phyloP scores from a whole-genome alignment of 1,284 basidiomycete species.

The Cutaneotrichosporon cyanovorans region DNA sequence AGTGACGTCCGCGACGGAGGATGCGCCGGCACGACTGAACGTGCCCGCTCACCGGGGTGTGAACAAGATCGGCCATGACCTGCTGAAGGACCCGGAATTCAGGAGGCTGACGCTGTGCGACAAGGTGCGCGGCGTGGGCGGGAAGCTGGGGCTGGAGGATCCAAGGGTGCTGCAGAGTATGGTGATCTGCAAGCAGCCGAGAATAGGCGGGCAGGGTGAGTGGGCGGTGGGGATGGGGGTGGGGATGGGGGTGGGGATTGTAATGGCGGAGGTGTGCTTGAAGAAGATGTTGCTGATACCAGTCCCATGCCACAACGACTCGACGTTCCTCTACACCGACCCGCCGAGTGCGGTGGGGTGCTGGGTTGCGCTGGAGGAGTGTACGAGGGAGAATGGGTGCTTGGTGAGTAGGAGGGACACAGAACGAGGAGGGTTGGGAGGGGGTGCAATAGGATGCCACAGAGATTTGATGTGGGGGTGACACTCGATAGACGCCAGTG shows the following conservation, averaged over 20 bases:
- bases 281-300: background rate
- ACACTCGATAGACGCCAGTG: background rate
- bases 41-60: conserved; percentile 61
- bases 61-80: conserved; percentile 53
- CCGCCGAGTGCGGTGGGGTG: conserved; percentile 87
- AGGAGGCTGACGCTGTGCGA: conserved; percentile 67
- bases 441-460: too few relatives aligned
- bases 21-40: conserved; percentile 52
- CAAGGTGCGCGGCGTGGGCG: conserved; percentile 58
- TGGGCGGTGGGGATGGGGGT: conserved; percentile 95
- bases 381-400: conserved; percentile 75
- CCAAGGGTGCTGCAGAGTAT: conserved; percentile 88
- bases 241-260: conserved; percentile 79
- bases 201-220: conserved; percentile 78
- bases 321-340: conserved; percentile 66
- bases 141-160: conserved; percentile 68
- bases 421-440: too few relatives aligned
- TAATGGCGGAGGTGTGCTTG: conserved; percentile 62
- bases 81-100: conserved; percentile 76
- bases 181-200: conserved; percentile 84
- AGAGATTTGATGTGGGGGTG: too few relatives aligned
- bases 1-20: conserved; percentile 21
- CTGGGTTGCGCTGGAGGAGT: conserved; percentile 90
- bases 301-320: conserved; percentile 56
- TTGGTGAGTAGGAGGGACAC: conserved; percentile 49